A percentile compares a stretch with the other conserved stretches of the same genome.
These are phyloP conservation scores for Puccinia coronata DNA, from an alignment of 1,284 basidiomycete species.

Conservation along the genomic window DNA sequence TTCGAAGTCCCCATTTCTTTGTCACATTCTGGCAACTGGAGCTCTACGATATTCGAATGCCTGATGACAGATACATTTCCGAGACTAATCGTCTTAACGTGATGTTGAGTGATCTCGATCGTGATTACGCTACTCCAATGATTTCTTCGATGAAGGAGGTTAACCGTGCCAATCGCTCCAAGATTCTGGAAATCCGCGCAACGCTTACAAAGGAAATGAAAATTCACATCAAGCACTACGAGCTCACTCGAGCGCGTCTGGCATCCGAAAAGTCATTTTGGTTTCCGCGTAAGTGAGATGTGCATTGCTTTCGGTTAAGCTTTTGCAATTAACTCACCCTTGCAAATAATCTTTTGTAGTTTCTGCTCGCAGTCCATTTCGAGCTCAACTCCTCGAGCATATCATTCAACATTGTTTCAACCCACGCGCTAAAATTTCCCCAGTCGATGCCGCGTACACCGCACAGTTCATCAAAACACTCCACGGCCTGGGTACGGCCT, in stretches of 20 bases:
- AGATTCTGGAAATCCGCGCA: constrained; percentile 58
- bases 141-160: constrained; percentile 52
- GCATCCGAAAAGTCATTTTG: constrained; percentile 80
- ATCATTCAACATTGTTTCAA: constrained; percentile 88
- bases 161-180: constrained; percentile 50
- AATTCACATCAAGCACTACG: constrained; percentile 68
- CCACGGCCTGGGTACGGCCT: constrained; percentile 79
- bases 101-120: constrained; percentile 58
- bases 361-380: constrained; percentile 50
- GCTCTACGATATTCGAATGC: constrained; percentile 79
- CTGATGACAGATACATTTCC: constrained; percentile 60
- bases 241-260: constrained; percentile 74
- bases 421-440: constrained; percentile 85
- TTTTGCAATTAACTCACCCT: neutral
- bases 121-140: constrained; percentile 52
- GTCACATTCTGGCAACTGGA: constrained; percentile 92
- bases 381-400: constrained; percentile 65
- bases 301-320: constrained; percentile 61
- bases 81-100: constrained; percentile 59
- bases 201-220: constrained; percentile 72
- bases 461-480: constrained; percentile 85
- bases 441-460: constrained; percentile 93
- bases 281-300: constrained; percentile 66
- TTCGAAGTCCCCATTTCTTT: constrained; percentile 77
- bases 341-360: constrained; percentile 6